Evolutionary conservation across 1,284 basidiomycete species (phyloP), one percentile per base, ranked within the genome.

Genomic region (Erythrobasidium hasegawianum): DNA sequence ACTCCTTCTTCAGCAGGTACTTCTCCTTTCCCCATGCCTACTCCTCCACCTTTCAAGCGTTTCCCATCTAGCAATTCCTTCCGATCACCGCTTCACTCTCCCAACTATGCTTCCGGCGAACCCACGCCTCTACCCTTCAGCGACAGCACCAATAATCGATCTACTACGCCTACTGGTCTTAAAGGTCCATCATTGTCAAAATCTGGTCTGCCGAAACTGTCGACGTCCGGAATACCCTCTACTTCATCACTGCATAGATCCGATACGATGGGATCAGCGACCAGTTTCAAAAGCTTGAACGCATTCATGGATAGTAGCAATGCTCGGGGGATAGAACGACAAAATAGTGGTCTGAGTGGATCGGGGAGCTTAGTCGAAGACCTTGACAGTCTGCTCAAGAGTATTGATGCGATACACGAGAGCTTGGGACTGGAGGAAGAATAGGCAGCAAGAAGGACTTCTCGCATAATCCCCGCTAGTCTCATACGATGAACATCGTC

Each of bases 351-450:
- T 5, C 16, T 47, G n/a, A 47, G 43, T 14, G 62, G 62, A 24
- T 41, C 55, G 33, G 62, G 62, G 11, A 65, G 62, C 56, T 43
- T 65, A 0, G 62, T 58, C 5, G 62, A 58, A 24, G 62, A 65
- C 45, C 56, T 65, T 13, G 62, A 65, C 40, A 53, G 33, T 2
- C 40, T 65, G 20, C 53, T 65, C 50, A 33, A 49, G 18, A 57
- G 55, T 33, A 65, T 65, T 14, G 62, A 65, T 49, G 62, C 62
- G 50, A 65, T 65, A 2, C 53, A 56, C 29, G 62, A 65, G 40
- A 58, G 56, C 38, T 39, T 65, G 5, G 62, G 62, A 4, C 29
- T 65, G 13, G 62, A 65, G 22, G 55, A 33, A 24, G 56, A 65
- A 26, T n/a, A 53, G 50, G 16, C n/a, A 5, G 43, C 4, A n/a